Base-by-base conservation (phyloP, 306 rosid species). In the Fragaria iinumae region DNA sequence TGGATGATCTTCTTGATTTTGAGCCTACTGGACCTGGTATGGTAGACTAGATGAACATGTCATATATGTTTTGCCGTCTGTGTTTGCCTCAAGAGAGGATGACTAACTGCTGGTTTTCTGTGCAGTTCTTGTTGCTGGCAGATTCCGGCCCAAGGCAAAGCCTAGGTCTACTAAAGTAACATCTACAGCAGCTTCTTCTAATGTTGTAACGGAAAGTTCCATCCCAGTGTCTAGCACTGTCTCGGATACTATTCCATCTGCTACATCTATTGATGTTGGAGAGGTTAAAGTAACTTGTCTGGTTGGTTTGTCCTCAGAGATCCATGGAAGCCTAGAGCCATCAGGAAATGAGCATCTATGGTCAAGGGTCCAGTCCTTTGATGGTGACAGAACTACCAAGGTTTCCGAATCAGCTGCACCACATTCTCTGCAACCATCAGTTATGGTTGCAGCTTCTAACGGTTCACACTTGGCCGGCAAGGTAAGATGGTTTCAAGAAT, bases 61-160 rank as follows among this genome's bases (percentile, higher is more conserved):
- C 29, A 74, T 23, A 12, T 25, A 32, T 3, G 34, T 32, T 32
- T 17, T 74, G 17, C 68, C 25, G 16, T 74, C 48, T 41, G 9
- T 59, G 29, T 57, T 80, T 67, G 20, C 80, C 64, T 75, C 25
- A 79, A 80, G 72, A 53, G 75, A 60, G 11, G 70, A 34, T 69
- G 52, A 71, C 44, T 41, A 47, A 69, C 38, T 69, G 57, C 60
- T 0, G 71, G 53, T 48, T 67, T 67, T 44, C 72, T 71, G 79
- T 74, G 76, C 79, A 88, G 89, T 82, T 77, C 82, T 50, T 70
- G 67, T 57, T 67, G 59, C 68, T 68, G 72, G 68, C 21, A 84
- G 81, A 85, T 88, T 90, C 82, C 85, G 78, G 76, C 87, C 96
- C 72, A 89, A 85, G 89, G 70, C 79, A 11, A 91, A 89, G 83